Base-by-base conservation (phyloP, 495 filamentous ascomycete genomes). In the Xylaria sp. region DNA sequence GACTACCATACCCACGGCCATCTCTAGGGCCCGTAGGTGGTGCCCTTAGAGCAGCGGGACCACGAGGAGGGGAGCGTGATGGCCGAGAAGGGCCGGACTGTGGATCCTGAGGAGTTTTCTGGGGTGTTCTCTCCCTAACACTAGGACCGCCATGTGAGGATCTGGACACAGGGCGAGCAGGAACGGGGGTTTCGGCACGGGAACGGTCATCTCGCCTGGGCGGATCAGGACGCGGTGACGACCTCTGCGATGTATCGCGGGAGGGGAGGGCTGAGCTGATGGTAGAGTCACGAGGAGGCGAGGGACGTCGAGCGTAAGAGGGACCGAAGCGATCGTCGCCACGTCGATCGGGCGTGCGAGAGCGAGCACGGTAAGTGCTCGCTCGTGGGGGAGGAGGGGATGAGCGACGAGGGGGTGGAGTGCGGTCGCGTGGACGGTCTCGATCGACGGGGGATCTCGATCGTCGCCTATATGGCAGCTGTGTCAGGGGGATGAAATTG, bases 371-470 rank as follows among this genome's bases (percentile, higher is more conserved):
- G 50, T 84, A 85, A 1, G 79, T 78, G 44, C 68, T 77, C 6
- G 75, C 81, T 19, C 82, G 76, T 0, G 71, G 72, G 1, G 70
- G 72, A 14, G 76, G 73, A 21, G 82, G 82, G 1, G 84, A 77
- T 0, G 82, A 79, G 48, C 81, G 75, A 69, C 83, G 73, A 19
- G 74, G 75, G 1, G 83, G 82, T 3, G 83, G 82, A 11, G 82
- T 77, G 37, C 83, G 78, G 7, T 82, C 80, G 59, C 79, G 74
- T 12, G 61, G 68, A 53, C 83, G 80, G 59, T 86, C 84, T 75
- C 83, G 79, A 21, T 83, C 78, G 61, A 79, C 80, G 0, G 84
- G 84, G 31, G 84, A 85, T 43, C 84, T 82, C n/a, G 84, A 85
- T 73, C 84, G 78, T 67, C 83, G 77, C 74, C 82, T 84, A 72